These are phyloP conservation scores for Fusarium dlaminii DNA, from an alignment of 2,329 filamentous ascomycete genomes.

Conservation along the genomic window DNA sequence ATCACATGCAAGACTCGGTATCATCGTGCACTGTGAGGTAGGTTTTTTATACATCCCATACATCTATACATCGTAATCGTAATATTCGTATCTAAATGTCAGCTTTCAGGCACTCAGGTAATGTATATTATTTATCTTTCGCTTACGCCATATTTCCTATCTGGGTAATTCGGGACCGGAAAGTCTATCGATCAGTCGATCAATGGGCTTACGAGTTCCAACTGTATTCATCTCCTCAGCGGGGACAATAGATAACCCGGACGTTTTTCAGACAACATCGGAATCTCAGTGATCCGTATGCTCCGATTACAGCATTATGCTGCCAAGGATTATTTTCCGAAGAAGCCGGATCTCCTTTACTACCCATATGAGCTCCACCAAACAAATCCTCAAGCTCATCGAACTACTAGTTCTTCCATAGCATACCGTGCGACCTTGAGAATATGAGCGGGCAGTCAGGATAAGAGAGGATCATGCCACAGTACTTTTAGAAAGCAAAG, in stretches of 20 bases:
- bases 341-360: slow-evolving; percentile 27
- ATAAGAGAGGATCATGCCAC: neutral
- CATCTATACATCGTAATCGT: neutral
- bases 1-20: neutral
- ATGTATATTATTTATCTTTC: neutral
- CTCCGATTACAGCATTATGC: slow-evolving; percentile 13
- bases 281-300: slow-evolving; percentile 24
- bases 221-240: neutral
- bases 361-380: slow-evolving; percentile 6
- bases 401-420: neutral
- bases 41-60: neutral
- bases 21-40: neutral
- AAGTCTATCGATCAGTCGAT: slow-evolving; percentile 20
- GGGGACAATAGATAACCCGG: neutral
- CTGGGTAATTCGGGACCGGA: slow-evolving; percentile 7
- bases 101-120: neutral
- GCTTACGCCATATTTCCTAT: slow-evolving; percentile 17
- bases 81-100: slow-evolving; percentile 9
- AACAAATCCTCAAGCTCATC: neutral
- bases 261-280: slow-evolving; percentile 2
- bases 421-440: neutral
- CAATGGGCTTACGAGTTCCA: slow-evolving; percentile 15
- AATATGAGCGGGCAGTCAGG: neutral
- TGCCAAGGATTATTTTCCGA: slow-evolving; percentile 32
- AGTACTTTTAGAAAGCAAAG: neutral